Evolutionary conservation across 257 asterid genomes (phyloP).

Genomic region (Lithospermum erythrorhizon): DNA sequence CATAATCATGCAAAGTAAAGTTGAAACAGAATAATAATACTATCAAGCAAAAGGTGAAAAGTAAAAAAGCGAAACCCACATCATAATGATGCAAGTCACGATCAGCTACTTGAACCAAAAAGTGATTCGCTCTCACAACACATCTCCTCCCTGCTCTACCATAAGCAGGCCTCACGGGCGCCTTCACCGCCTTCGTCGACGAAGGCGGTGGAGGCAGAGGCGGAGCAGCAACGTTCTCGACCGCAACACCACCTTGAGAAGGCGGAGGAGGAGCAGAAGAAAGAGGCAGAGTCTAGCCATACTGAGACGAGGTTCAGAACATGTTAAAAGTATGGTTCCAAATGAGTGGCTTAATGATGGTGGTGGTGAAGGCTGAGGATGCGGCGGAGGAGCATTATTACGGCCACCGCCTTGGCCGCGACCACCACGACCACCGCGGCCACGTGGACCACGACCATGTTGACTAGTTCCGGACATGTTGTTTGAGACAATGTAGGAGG

Average conservation of each 20-base stretch:
- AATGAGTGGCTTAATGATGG: no score
- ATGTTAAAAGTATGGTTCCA: no score
- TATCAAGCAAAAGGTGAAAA: background rate
- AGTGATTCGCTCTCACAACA: constrained; percentile 52
- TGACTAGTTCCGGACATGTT: no score
- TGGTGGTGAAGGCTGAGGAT: background rate
- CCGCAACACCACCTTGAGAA: no score
- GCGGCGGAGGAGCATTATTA: background rate
- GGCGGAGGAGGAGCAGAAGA: no score
- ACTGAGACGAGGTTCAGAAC: no score
- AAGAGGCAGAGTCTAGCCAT: no score
- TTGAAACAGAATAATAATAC: no score
- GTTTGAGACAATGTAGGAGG: no score
- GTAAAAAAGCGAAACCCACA: constrained; percentile 28
- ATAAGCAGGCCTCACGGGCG: constrained; percentile 45
- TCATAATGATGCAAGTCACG: constrained; percentile 63
- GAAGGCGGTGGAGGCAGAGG: constrained; percentile 17
- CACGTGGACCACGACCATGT: constrained; percentile 11
- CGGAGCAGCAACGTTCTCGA: no score
- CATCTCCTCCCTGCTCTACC: constrained; percentile 30
- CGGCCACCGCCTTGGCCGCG: constrained; percentile 3
- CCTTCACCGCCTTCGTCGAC: constrained; percentile 36
- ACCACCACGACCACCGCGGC: constrained; percentile 3
- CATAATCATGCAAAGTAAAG: no score
- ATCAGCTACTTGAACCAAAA: constrained; percentile 39